These are phyloP conservation scores for Lachancea quebecensis DNA, from an alignment of 805 yeast species.

Conservation along the genomic window DNA sequence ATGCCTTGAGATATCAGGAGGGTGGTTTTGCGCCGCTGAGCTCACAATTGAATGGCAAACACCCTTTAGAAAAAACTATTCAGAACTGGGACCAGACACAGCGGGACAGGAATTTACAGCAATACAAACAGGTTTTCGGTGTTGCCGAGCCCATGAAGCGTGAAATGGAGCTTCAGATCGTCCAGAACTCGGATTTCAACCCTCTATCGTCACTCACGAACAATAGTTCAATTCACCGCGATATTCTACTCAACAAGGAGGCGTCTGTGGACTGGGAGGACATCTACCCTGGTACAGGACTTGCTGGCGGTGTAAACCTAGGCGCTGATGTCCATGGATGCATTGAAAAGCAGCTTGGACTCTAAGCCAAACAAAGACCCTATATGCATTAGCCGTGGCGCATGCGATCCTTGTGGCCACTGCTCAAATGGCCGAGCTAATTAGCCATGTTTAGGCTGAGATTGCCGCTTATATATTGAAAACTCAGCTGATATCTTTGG, in stretches of 20 bases:
- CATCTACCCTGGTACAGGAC: slow-evolving; percentile 48
- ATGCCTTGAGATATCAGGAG: slow-evolving; percentile 55
- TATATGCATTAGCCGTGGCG: no score
- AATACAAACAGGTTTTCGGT: slow-evolving; percentile 78
- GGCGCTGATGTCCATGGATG: slow-evolving; percentile 60
- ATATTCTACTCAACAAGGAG: slow-evolving; percentile 74
- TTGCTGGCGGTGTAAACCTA: slow-evolving; percentile 34
- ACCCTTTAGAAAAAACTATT: slow-evolving; percentile 77
- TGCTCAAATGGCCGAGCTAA: no score
- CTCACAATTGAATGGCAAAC: slow-evolving; percentile 65
- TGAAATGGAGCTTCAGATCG: slow-evolving; percentile 78
- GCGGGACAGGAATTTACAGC: slow-evolving; percentile 61
- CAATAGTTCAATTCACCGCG: slow-evolving; percentile 49
- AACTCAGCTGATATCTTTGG: no score
- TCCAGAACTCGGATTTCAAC: slow-evolving; percentile 59
- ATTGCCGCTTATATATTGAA: no score
- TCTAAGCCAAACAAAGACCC: slow-evolving; percentile 24
- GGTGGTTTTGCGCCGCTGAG: slow-evolving; percentile 55
- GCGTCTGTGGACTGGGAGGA: slow-evolving; percentile 89
- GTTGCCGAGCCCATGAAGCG: slow-evolving; percentile 90
- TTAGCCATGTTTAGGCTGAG: no score
- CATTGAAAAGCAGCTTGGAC: slow-evolving; percentile 58
- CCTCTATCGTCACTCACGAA: slow-evolving; percentile 48
- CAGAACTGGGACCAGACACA: slow-evolving; percentile 76
- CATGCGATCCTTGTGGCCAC: no score